phyloP scores from a whole-genome alignment of 2,329 filamentous ascomycete genomes.

The Apiospora marii region DNA sequence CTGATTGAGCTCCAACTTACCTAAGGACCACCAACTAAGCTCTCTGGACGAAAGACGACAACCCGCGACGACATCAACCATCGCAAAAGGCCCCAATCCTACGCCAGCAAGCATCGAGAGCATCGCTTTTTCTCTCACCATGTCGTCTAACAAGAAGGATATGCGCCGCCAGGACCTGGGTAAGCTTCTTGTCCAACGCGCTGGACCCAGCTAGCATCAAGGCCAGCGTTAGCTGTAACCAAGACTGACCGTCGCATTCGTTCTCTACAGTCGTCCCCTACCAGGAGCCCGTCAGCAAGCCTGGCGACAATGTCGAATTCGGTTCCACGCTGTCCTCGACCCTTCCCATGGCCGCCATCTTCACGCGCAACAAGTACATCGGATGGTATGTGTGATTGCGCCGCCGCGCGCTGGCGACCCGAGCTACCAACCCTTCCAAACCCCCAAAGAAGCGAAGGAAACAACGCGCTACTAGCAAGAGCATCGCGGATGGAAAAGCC shows the following conservation, averaged over 20 bases:
- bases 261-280: conserved; percentile 80
- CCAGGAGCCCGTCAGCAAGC: conserved; percentile 74
- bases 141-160: conserved; percentile 74
- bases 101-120: conserved; percentile 6
- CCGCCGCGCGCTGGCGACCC: neutral
- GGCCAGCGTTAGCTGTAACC: neutral
- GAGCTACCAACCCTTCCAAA: neutral
- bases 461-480: neutral
- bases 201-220: neutral
- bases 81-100: neutral
- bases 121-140: neutral
- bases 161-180: conserved; percentile 78
- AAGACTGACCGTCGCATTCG: conserved; percentile 12
- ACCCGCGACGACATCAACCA: neutral
- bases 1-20: no score
- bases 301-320: conserved; percentile 71
- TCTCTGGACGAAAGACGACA: neutral
- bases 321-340: conserved; percentile 76
- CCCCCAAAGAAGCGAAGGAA: neutral
- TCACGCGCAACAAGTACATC: conserved; percentile 85
- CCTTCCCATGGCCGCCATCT: conserved; percentile 95
- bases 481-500: neutral
- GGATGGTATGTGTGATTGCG: conserved; percentile 60
- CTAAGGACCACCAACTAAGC: neutral
- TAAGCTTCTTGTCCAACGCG: conserved; percentile 50